A percentile compares a stretch with the other conserved stretches of the same genome.
phyloP scores from a whole-genome alignment of 2,329 filamentous ascomycete species.

The Fusarium subtropicale region DNA sequence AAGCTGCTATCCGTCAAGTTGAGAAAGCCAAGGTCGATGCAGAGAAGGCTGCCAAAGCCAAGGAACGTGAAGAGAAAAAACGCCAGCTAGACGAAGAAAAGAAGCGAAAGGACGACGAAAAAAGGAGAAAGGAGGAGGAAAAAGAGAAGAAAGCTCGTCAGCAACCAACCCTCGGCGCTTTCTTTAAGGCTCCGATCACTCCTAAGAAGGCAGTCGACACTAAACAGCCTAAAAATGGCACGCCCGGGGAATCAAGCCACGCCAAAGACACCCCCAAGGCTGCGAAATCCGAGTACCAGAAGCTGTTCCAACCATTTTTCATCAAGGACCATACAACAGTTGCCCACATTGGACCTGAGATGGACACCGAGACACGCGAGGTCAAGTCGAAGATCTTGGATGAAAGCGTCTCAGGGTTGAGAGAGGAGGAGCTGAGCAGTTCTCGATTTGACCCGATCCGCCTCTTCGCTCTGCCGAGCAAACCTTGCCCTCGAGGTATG shows the following conservation, averaged over 20 bases:
- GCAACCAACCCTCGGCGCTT: constrained; percentile 60
- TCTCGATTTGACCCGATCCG: constrained; percentile 59
- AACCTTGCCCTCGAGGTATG: constrained; percentile 58
- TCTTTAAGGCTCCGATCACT: constrained; percentile 58
- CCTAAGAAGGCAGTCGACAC: constrained; percentile 57
- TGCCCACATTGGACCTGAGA: constrained; percentile 68
- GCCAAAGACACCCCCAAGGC: constrained; percentile 27
- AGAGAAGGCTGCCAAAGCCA: constrained; percentile 55
- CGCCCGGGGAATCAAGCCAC: constrained; percentile 47
- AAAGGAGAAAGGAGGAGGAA: constrained; percentile 62
- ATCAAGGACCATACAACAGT: constrained; percentile 78
- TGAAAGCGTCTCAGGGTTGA: constrained; percentile 61
- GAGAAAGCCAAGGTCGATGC: constrained; percentile 50
- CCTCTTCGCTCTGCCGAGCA: constrained; percentile 59
- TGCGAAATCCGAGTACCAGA: constrained; percentile 69
- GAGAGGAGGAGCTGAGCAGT: constrained; percentile 55
- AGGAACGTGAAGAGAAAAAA: constrained; percentile 55
- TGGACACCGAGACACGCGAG: constrained; percentile 68
- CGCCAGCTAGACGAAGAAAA: constrained; percentile 53
- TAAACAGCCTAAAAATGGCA: constrained; percentile 45
- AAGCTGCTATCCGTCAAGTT: constrained; percentile 43
- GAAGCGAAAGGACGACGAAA: constrained; percentile 55
- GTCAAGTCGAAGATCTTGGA: constrained; percentile 65
- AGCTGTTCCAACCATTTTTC: constrained; percentile 84
- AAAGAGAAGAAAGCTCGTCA: constrained; percentile 64